Base-by-base conservation (phyloP, 176 grass and related monocot genomes). In the Hordeum marinum region DNA sequence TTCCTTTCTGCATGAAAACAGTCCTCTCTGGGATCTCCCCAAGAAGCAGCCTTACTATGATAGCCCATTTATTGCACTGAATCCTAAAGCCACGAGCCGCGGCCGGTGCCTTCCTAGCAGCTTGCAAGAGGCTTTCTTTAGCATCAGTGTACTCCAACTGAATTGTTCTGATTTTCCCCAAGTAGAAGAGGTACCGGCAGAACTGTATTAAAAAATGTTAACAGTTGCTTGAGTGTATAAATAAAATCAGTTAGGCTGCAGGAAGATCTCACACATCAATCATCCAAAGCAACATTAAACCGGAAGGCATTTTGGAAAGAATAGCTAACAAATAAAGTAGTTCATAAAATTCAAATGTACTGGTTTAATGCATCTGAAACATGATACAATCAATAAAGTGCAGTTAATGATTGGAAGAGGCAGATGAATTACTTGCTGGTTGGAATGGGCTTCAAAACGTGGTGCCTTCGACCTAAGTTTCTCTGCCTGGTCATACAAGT, bases 391-490 rank as follows among this genome's bases (percentile, higher is more conserved):
- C 14, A 75, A 31, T 11, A 20, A 52, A 75, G 43, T 75, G 45
- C 14, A 75, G 27, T 54, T 54, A 54, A 75, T 76, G 79, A 54
- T 21, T 54, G 45, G 17, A 75, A 75, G 15, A 75, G 48, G 72
- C 26, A 52, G 72, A 54, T 54, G 8, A 75, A 84, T 86, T 87
- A 92, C 96, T 80, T 98, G 86, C 42, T 98, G 96, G 50, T 95
- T 95, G 39, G 96, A 98, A 85, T 98, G 96, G 6, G 93, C 96
- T 72, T 95, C 93, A 94, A 95, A 98, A 66, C 91, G 91, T 78
- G 93, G 96, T 65, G 93, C 96, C 84, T 98, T 95, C 37, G 93
- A 98, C 80, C 96, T 90, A 75, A 95, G 89, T 76, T 98, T 98
- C 76, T 98, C 96, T 23, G 96, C 93, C 40, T 95, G 93, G 55